Conservation (phyloP, 2,329 filamentous ascomycete species). For the Ceratocystis diversiconidia region DNA sequence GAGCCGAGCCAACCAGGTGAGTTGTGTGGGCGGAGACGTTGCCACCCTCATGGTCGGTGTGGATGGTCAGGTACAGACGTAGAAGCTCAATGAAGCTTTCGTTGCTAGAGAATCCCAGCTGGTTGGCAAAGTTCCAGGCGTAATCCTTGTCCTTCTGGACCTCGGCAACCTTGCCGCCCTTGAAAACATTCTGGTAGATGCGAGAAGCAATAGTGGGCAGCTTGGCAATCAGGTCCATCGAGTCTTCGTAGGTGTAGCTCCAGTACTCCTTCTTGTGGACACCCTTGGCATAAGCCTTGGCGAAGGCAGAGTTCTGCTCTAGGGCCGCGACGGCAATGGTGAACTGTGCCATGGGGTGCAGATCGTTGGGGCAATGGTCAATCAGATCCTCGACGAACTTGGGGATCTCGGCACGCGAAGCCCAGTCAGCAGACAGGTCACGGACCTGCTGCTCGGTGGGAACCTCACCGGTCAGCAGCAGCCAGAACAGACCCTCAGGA, state of each 20-base stretch:
- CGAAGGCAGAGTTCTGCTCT: slow-evolving; percentile 94
- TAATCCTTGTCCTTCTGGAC: slow-evolving; percentile 99
- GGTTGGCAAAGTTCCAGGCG: slow-evolving; percentile 98
- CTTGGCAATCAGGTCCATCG: slow-evolving; percentile 99
- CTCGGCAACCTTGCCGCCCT: slow-evolving; percentile 93
- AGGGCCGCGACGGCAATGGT: slow-evolving; percentile 94
- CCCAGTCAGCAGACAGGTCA: slow-evolving; percentile 96
- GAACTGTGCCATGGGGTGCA: slow-evolving; percentile 99
- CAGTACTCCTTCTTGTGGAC: slow-evolving; percentile 99
- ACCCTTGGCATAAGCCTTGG: slow-evolving; percentile 97
- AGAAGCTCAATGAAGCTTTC: slow-evolving; percentile 95
- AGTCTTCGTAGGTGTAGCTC: slow-evolving; percentile 98
- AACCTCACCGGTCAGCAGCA: slow-evolving; percentile 94
- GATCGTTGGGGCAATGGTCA: slow-evolving; percentile 96
- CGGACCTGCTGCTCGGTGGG: slow-evolving; percentile 96
- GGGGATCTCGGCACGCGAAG: slow-evolving; percentile 88
- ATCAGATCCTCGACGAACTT: slow-evolving; percentile 99
- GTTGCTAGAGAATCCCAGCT: slow-evolving; percentile 93
- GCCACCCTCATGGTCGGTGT: slow-evolving; percentile 98
- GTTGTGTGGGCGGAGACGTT: slow-evolving; percentile 98
- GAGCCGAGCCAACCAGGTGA: slow-evolving; percentile 88
- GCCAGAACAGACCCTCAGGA: slow-evolving; percentile 99
- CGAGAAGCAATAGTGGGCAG: slow-evolving; percentile 92
- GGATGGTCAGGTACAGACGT: slow-evolving; percentile 98
- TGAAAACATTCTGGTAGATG: slow-evolving; percentile 99